Evolutionary conservation across 2,329 filamentous ascomycete genomes (phyloP).

Genomic region (Colletotrichum simmondsii): DNA sequence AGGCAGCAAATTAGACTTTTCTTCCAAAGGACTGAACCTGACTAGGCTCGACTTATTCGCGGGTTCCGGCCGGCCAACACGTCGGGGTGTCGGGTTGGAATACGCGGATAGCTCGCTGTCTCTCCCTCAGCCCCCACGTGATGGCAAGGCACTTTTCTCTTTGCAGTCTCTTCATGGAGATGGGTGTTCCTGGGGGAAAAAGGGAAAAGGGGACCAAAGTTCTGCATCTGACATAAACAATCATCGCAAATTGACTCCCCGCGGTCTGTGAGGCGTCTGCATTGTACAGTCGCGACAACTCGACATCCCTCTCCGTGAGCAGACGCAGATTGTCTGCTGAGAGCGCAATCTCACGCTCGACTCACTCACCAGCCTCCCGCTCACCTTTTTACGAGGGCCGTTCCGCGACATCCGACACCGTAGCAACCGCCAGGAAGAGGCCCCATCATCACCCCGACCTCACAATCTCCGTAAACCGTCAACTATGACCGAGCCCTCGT

Average conservation of each 20-base stretch:
- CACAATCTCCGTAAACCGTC: conserved; percentile 14
- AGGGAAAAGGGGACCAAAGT: not conserved
- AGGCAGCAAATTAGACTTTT: not conserved
- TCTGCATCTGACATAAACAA: not conserved
- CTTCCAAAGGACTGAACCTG: not conserved
- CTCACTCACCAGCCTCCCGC: not conserved
- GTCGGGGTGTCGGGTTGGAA: not conserved
- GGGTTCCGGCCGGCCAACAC: not conserved
- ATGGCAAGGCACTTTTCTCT: not conserved
- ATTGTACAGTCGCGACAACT: not conserved
- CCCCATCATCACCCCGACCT: not conserved
- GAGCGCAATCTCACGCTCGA: not conserved
- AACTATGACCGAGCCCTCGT: conserved; percentile 22
- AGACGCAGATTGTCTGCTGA: not conserved
- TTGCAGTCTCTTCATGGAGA: not conserved
- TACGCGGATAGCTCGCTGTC: not conserved
- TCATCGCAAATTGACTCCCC: not conserved
- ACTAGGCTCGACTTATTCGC: not conserved
- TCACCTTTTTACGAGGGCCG: not conserved
- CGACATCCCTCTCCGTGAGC: not conserved
- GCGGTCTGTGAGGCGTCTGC: not conserved
- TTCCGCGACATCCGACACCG: not conserved
- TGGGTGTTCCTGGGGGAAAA: not conserved
- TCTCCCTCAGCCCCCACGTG: not conserved
- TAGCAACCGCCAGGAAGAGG: not conserved